These are phyloP conservation scores for Ampelomyces quisqualis DNA, from an alignment of 2,329 filamentous ascomycete genomes.

Conservation along the genomic window DNA sequence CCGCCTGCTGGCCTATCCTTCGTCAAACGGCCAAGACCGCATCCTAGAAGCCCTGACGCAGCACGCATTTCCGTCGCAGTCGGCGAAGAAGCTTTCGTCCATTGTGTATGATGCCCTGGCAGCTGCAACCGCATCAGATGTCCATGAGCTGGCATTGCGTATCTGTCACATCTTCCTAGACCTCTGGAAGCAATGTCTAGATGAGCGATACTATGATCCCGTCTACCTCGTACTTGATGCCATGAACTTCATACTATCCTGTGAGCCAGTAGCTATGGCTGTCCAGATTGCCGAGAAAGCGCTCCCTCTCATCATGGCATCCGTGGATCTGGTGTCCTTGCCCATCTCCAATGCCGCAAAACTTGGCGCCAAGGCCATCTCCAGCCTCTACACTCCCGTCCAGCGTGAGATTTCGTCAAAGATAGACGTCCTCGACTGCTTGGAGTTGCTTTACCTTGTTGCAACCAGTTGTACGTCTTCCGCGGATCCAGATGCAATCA, in stretches of 20 bases:
- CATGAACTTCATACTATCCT: slow-evolving; percentile 63
- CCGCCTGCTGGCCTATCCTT: slow-evolving; percentile 64
- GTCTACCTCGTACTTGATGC: slow-evolving; percentile 66
- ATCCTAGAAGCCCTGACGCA: slow-evolving; percentile 68
- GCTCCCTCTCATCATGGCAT: slow-evolving; percentile 48
- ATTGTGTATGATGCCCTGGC: slow-evolving; percentile 69
- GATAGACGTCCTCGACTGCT: slow-evolving; percentile 63
- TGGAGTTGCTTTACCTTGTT: slow-evolving; percentile 66
- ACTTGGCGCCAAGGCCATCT: slow-evolving; percentile 28
- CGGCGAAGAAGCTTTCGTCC: slow-evolving; percentile 59
- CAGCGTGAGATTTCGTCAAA: slow-evolving; percentile 54
- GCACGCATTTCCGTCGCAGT: slow-evolving; percentile 63
- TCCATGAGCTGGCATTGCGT: slow-evolving; percentile 60
- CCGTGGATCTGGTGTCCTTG: slow-evolving; percentile 57
- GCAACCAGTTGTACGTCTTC: slow-evolving; percentile 59
- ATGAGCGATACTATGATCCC: slow-evolving; percentile 63
- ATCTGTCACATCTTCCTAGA: slow-evolving; percentile 65
- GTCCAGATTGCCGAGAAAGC: slow-evolving; percentile 61
- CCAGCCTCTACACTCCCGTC: slow-evolving; percentile 40
- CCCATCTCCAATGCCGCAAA: slow-evolving; percentile 46
- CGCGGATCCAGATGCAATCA: slow-evolving; percentile 43
- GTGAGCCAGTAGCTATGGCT: slow-evolving; percentile 61
- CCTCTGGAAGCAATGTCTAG: slow-evolving; percentile 67
- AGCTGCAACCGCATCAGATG: slow-evolving; percentile 50
- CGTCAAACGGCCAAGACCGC: slow-evolving; percentile 57